A percentile compares a stretch with the other conserved stretches of the same genome.
phyloP scores from a whole-genome alignment of 495 filamentous ascomycete species.

The Aspergillus steynii region DNA sequence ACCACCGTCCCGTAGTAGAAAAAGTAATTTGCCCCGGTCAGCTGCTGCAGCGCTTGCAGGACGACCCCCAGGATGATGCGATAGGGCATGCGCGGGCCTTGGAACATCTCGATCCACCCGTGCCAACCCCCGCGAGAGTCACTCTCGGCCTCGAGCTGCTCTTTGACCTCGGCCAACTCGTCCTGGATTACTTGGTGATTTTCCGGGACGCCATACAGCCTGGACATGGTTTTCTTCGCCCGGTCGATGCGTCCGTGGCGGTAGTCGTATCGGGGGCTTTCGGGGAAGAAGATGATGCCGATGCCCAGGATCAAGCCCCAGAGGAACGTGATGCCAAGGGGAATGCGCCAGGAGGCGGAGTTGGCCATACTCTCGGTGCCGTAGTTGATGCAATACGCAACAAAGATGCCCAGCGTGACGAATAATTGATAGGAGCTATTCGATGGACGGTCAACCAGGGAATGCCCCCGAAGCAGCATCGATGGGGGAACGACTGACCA shows the following conservation, averaged over 20 bases:
- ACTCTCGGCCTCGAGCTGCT: constrained; percentile 55
- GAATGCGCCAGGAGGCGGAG: constrained; percentile 68
- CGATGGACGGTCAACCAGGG: not conserved
- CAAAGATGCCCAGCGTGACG: constrained; percentile 80
- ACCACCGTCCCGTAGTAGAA: constrained; percentile 76
- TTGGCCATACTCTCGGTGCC: constrained; percentile 53
- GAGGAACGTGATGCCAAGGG: constrained; percentile 72
- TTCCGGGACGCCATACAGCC: constrained; percentile 64
- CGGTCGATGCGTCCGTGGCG: constrained; percentile 59
- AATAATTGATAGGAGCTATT: constrained; percentile 69
- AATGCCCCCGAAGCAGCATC: not conserved
- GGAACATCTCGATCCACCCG: constrained; percentile 51
- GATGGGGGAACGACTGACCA: constrained; percentile 31
- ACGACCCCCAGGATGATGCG: constrained; percentile 63
- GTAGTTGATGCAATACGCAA: constrained; percentile 74
- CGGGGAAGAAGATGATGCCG: constrained; percentile 67
- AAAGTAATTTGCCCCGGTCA: constrained; percentile 57
- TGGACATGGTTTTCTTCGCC: constrained; percentile 63
- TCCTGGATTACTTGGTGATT: constrained; percentile 59
- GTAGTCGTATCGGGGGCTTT: constrained; percentile 70
- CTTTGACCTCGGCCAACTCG: constrained; percentile 64
- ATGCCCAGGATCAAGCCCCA: constrained; percentile 69
- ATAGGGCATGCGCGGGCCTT: constrained; percentile 64
- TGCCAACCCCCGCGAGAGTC: constrained; percentile 40
- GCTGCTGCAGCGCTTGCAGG: constrained; percentile 54